phyloP scores from a whole-genome alignment of 768 basidiomycete genomes.

The Termitomyces sp. region DNA sequence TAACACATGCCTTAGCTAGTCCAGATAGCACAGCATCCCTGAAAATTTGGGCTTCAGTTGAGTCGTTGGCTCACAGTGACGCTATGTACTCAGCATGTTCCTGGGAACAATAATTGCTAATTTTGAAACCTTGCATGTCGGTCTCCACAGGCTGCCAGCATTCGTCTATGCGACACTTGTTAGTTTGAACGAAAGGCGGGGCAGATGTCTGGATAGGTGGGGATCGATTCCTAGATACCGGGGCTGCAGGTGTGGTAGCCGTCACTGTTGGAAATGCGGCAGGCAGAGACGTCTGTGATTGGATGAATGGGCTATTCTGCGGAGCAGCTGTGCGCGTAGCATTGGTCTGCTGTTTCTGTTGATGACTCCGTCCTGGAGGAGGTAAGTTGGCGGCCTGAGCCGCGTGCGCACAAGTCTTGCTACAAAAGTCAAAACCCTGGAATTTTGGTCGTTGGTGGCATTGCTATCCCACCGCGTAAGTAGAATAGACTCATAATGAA shows the following conservation, averaged over 20 bases:
- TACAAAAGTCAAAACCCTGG: constrained; percentile 57
- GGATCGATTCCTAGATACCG: constrained; percentile 12
- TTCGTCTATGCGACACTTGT: constrained; percentile 50
- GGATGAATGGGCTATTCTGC: constrained; percentile 24
- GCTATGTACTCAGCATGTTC: constrained; percentile 59
- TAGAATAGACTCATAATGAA: constrained; percentile 1
- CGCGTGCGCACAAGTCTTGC: constrained; percentile 51
- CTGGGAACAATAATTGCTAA: constrained; percentile 56
- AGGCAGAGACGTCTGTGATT: background rate
- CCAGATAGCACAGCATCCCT: constrained; percentile 60
- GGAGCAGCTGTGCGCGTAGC: background rate
- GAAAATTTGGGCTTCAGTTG: background rate
- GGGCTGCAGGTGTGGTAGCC: background rate
- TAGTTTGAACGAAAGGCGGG: constrained; percentile 15
- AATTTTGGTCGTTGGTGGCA: constrained; percentile 62
- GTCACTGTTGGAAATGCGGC: background rate
- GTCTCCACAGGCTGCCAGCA: constrained; percentile 57
- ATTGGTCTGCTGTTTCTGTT: background rate
- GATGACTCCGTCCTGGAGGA: constrained; percentile 1
- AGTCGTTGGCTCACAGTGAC: constrained; percentile 9
- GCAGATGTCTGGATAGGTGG: background rate
- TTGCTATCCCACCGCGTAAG: constrained; percentile 27
- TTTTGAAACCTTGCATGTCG: constrained; percentile 47
- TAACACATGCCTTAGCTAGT: constrained; percentile 53
- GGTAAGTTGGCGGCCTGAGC: constrained; percentile 11